Evolutionary conservation across 768 basidiomycete species (phyloP), one percentile per base, ranked within the genome.

Genomic region (Phanerochaete sordida): DNA sequence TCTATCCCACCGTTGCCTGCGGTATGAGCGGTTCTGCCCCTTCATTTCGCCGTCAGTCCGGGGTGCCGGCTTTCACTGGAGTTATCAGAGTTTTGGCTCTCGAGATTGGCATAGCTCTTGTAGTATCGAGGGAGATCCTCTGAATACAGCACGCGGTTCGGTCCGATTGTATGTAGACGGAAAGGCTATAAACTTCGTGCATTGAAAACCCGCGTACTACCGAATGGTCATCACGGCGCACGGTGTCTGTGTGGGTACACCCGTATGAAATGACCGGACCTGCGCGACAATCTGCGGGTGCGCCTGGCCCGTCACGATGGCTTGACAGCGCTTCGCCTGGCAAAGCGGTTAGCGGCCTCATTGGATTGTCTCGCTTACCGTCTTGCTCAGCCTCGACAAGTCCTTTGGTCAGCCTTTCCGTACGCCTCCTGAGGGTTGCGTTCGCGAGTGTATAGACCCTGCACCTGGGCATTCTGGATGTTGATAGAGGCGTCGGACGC

Each of bases 81-180:
- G 31, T 54, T 54, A 43, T 54, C 53, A 54, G 27, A 33, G 53
- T 54, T 54, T 52, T 15, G 33, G 24, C 53, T 54, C 33, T 54
- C 23, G 27, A 6, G 53, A 37, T 54, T 43, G 23, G 35, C 35
- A 54, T 26, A 9, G 37, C 12, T 1, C 8, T 43, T 11, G 39
- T 16, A 43, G 11, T 4, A 12, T 43, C 5, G 19, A 43, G 19
- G 11, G 8, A 43, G 39, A 43, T 43, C 39, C 4, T 43, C 39
- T 43, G 4, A 19, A 43, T 43, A 43, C 39, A 43, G 39, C 7
- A 43, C 39, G 19, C 19, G 39, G 39, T 4, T 43, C 39, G 39
- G 39, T 43, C 39, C 39, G 39, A 43, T 43, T 43, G 39, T 19
- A 43, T 19, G 19, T 19, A 19, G 39, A 9, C 39, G 19, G 19